These are phyloP conservation scores for Boeremia lycopersici DNA, from an alignment of 2,329 filamentous ascomycete species.

Conservation along the genomic window DNA sequence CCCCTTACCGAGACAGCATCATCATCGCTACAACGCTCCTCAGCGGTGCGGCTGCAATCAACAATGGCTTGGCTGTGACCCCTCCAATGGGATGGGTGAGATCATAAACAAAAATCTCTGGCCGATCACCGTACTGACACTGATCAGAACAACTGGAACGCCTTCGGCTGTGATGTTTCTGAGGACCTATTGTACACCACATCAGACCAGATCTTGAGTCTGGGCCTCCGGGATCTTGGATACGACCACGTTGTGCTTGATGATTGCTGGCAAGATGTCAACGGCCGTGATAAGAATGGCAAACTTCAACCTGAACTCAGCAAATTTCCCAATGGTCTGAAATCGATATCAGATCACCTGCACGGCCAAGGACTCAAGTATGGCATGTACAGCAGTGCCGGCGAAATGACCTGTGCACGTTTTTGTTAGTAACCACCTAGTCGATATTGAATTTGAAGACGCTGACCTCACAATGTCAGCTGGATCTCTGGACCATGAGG, in stretches of 20 bases:
- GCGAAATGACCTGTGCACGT: slow-evolving; percentile 59
- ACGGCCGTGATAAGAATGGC: slow-evolving; percentile 53
- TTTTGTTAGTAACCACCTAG: slow-evolving; percentile 49
- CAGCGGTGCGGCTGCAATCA: slow-evolving; percentile 26
- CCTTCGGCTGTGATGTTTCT: slow-evolving; percentile 36
- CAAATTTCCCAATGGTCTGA: slow-evolving; percentile 67
- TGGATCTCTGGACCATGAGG: slow-evolving; percentile 35
- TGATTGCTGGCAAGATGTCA: slow-evolving; percentile 61
- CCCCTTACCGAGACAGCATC: slow-evolving; percentile 15
- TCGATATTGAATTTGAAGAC: background rate
- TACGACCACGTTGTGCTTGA: slow-evolving; percentile 63
- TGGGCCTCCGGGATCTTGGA: slow-evolving; percentile 37
- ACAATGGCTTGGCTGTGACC: slow-evolving; percentile 31
- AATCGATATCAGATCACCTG: slow-evolving; percentile 53
- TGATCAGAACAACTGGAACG: slow-evolving; percentile 33
- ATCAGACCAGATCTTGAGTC: slow-evolving; percentile 28
- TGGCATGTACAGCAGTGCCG: slow-evolving; percentile 67
- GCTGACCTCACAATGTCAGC: slow-evolving; percentile 4
- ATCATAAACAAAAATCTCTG: background rate
- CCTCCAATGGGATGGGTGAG: slow-evolving; percentile 33
- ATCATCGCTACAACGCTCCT: slow-evolving; percentile 19
- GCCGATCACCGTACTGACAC: background rate
- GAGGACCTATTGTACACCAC: slow-evolving; percentile 36
- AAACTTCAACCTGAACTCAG: slow-evolving; percentile 52
- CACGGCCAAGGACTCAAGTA: slow-evolving; percentile 60